Conservation (phyloP, 805 yeast genomes). For the Ogataea zsoltii region DNA sequence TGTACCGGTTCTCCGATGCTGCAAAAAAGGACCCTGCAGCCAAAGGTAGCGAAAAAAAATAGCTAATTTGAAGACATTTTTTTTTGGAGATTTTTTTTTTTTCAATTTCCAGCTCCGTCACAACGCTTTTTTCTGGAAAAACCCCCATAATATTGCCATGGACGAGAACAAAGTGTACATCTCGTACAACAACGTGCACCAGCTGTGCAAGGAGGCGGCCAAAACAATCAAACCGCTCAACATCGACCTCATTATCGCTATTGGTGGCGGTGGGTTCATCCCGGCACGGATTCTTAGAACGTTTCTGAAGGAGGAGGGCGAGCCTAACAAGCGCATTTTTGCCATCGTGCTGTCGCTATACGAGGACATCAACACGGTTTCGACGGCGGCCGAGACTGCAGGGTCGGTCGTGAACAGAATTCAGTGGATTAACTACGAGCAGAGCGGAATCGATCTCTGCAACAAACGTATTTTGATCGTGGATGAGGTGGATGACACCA, state of each 20-base stretch:
- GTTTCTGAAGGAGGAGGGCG: slow-evolving; percentile 83
- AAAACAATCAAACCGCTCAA: slow-evolving; percentile 66
- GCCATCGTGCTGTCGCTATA: slow-evolving; percentile 91
- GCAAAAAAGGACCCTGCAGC: too few species aligned
- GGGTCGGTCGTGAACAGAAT: slow-evolving; percentile 74
- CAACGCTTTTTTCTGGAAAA: too few species aligned
- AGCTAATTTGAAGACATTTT: too few species aligned
- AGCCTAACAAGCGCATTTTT: slow-evolving; percentile 89
- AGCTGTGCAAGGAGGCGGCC: slow-evolving; percentile 48
- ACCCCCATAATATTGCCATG: too few species aligned
- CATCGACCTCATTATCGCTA: slow-evolving; percentile 90
- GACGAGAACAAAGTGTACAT: slow-evolving; percentile 58
- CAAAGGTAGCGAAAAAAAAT: too few species aligned
- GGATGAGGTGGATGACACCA: slow-evolving; percentile 85
- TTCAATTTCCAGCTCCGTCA: too few species aligned
- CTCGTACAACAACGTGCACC: slow-evolving; percentile 79
- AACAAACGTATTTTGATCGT: slow-evolving; percentile 74
- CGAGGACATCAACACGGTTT: slow-evolving; percentile 72
- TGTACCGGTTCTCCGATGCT: not conserved
- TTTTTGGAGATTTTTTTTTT: too few species aligned
- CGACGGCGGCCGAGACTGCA: slow-evolving; percentile 53
- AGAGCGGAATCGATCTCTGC: slow-evolving; percentile 58
- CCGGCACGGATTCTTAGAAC: slow-evolving; percentile 97
- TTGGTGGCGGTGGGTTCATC: slow-evolving; percentile 88
- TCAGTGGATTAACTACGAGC: slow-evolving; percentile 80